Conservation (phyloP, 2,329 filamentous ascomycete species). For the Colletotrichum liaoningense region DNA sequence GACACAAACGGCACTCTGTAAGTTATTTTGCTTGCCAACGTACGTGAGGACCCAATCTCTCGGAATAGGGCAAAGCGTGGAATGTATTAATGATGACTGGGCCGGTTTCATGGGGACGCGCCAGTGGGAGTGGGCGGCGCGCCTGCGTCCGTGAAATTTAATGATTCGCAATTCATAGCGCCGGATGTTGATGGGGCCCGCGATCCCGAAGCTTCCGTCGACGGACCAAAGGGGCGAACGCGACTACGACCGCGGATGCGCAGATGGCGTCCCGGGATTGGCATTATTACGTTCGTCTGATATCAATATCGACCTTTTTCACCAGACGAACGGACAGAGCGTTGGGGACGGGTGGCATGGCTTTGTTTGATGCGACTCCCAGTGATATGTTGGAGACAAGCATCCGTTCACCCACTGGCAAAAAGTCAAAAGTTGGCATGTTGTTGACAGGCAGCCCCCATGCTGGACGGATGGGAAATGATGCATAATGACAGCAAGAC, state of each 20-base stretch:
- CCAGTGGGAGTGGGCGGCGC: neutral
- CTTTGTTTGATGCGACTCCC: neutral
- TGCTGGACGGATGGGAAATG: neutral
- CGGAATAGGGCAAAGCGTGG: neutral
- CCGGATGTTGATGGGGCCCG: constrained; percentile 1
- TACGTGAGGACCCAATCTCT: neutral
- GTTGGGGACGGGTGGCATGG: neutral
- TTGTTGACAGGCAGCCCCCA: neutral
- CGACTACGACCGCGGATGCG: neutral
- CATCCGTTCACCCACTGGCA: neutral
- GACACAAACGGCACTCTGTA: too few species aligned
- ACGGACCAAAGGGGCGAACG: neutral
- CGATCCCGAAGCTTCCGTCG: constrained; percentile 5
- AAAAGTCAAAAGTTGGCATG: neutral
- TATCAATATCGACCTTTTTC: constrained; percentile 3
- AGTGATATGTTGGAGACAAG: neutral
- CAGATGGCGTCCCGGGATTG: neutral
- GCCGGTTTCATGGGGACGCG: neutral
- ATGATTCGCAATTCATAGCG: neutral
- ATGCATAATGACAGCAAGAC: constrained; percentile 27
- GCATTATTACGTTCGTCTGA: constrained; percentile 12
- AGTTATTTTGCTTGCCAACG: too few species aligned
- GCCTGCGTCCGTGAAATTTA: constrained; percentile 7
- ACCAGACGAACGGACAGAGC: neutral
- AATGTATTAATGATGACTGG: neutral